These are phyloP conservation scores for Alloteropsis semialata DNA, from an alignment of 176 grass and related monocot species.

Conservation along the genomic window DNA sequence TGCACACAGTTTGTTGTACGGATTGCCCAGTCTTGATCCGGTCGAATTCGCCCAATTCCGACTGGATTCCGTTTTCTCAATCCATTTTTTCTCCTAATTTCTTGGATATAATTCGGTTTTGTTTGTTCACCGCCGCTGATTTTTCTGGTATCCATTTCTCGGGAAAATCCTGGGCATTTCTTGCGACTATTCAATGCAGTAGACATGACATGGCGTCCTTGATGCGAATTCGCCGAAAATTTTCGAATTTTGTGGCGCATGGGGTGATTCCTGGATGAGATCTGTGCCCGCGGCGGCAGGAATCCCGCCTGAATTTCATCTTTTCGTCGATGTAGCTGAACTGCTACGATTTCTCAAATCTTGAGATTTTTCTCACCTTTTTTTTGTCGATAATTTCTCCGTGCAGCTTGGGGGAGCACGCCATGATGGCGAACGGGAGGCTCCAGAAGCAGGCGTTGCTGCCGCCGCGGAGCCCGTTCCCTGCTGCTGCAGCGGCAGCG, in stretches of 20 bases:
- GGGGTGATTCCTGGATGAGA: background rate
- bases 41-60: background rate
- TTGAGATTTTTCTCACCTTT: background rate
- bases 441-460: slow-evolving; percentile 47
- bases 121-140: background rate
- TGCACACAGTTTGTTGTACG: background rate
- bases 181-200: background rate
- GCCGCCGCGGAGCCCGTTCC: slow-evolving; percentile 48
- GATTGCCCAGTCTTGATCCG: background rate
- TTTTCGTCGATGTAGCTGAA: background rate
- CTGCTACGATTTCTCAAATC: slow-evolving; percentile 24
- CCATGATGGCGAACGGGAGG: slow-evolving; percentile 48
- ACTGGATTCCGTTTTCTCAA: background rate
- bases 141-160: background rate
- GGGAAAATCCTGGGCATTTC: background rate
- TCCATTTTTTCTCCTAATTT: background rate
- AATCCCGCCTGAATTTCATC: slow-evolving; percentile 13
- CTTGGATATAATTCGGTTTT: background rate
- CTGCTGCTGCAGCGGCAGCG: background rate
- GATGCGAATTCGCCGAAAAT: background rate
- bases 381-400: background rate
- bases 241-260: background rate
- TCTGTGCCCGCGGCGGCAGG: background rate
- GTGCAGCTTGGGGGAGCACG: slow-evolving; percentile 20
- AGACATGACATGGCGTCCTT: background rate